Evolutionary conservation across 2,329 filamentous ascomycete genomes (phyloP).

Genomic region (Exophiala xenobiotica): DNA sequence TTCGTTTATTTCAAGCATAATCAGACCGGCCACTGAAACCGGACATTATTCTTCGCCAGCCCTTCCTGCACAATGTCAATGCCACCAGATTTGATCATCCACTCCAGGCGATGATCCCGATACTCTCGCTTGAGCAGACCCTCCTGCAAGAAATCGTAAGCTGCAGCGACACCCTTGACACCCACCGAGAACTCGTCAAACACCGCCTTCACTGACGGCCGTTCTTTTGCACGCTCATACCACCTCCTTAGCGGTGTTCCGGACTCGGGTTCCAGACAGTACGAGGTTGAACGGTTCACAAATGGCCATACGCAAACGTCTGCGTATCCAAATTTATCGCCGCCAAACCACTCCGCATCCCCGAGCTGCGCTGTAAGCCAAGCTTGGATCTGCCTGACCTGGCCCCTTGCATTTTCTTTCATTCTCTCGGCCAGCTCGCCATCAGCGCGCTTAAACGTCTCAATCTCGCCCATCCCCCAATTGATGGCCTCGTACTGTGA

Average conservation of each 20-base stretch:
- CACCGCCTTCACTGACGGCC: conserved; percentile 12
- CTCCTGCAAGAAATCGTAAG: conserved; percentile 1
- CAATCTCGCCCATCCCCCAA: conserved; percentile 19
- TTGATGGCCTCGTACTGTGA: conserved; percentile 24
- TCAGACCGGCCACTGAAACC: conserved; percentile 24
- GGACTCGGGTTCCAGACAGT: conserved; percentile 6
- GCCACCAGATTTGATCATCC: conserved; percentile 24
- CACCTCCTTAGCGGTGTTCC: conserved; percentile 7
- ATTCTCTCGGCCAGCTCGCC: conserved; percentile 11
- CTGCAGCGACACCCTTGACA: conserved; percentile 4
- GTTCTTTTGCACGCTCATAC: conserved; percentile 10
- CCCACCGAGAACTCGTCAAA: conserved; percentile 14
- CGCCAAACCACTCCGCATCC: conserved; percentile 15
- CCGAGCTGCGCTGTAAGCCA: conserved; percentile 19
- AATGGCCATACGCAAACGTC: conserved; percentile 14
- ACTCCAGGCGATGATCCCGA: conserved; percentile 24
- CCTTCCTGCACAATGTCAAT: conserved; percentile 20
- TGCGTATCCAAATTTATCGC: conserved; percentile 12
- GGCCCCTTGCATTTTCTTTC: conserved; percentile 4
- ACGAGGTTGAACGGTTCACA: conserved; percentile 10
- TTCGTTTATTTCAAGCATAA: too few relatives aligned
- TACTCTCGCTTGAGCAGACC: conserved; percentile 18
- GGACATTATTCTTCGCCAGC: conserved; percentile 18
- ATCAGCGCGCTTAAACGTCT: conserved; percentile 11
- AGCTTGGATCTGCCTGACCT: neutral